Conservation (phyloP, 2,329 filamentous ascomycete genomes). For the Colletotrichum tamarilloi region DNA sequence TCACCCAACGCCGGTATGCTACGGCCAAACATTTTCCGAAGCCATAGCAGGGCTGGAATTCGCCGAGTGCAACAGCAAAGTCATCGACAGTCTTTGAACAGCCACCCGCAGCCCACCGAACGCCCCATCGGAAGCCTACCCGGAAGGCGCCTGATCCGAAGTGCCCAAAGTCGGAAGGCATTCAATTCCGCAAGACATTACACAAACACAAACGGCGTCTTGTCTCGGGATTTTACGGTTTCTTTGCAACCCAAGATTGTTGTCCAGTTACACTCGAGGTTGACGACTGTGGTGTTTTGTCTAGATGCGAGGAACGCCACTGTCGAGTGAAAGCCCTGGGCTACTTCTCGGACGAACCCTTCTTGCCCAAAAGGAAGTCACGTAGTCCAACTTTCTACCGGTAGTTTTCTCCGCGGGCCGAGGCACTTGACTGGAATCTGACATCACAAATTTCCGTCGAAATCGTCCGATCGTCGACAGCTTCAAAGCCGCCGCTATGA, state of each 20-base stretch:
- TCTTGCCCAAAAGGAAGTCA: background rate
- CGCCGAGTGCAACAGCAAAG: background rate
- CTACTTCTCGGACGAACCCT: background rate
- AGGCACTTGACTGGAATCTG: background rate
- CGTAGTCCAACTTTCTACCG: background rate
- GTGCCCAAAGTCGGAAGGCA: background rate
- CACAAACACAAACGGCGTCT: background rate
- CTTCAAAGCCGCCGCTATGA: background rate
- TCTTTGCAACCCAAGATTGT: background rate
- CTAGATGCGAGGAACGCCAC: too few species aligned
- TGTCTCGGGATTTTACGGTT: background rate
- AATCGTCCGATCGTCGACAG: background rate
- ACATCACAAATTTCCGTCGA: background rate
- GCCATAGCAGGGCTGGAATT: background rate
- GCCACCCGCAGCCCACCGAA: background rate
- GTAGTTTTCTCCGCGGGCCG: background rate
- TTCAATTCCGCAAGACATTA: background rate
- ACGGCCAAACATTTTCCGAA: background rate
- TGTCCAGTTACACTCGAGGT: background rate
- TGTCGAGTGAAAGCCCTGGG: background rate
- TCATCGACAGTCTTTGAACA: too few species aligned
- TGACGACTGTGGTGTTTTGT: background rate
- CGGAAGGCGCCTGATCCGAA: background rate
- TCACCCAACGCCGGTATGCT: background rate
- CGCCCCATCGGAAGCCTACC: background rate